Conservation (phyloP, 2,329 filamentous ascomycete genomes). For the Alternaria longipes region DNA sequence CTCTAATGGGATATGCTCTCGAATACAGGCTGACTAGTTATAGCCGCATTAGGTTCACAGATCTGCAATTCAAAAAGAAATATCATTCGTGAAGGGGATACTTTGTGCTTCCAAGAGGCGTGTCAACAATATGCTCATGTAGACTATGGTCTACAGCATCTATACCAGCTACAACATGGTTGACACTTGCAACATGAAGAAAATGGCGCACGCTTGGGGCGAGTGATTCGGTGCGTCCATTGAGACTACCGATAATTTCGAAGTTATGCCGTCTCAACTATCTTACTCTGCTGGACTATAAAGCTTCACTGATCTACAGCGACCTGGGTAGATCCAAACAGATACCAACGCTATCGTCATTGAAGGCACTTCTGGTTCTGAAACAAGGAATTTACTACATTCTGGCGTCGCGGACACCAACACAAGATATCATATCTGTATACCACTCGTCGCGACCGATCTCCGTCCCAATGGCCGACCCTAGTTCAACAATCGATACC, state of each 20-base stretch:
- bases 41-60: neutral
- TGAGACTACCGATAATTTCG: neutral
- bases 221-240: neutral
- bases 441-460: neutral
- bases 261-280: neutral
- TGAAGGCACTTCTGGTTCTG: neutral
- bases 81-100: neutral
- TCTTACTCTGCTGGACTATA: neutral
- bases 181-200: slow-evolving; percentile 9
- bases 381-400: neutral
- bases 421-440: neutral
- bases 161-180: slow-evolving; percentile 6
- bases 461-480: slow-evolving; percentile 21
- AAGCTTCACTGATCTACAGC: neutral
- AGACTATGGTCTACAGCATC: slow-evolving; percentile 8
- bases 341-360: neutral
- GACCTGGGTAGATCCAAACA: neutral
- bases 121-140: neutral
- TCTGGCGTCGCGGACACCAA: neutral
- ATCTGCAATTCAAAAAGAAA: neutral
- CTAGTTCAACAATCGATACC: slow-evolving; percentile 12
- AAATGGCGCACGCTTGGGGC: neutral
- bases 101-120: neutral
- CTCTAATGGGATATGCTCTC: neutral
- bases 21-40: neutral